Base-by-base conservation (phyloP, 495 filamentous ascomycete genomes). In the Talaromyces ruber region DNA sequence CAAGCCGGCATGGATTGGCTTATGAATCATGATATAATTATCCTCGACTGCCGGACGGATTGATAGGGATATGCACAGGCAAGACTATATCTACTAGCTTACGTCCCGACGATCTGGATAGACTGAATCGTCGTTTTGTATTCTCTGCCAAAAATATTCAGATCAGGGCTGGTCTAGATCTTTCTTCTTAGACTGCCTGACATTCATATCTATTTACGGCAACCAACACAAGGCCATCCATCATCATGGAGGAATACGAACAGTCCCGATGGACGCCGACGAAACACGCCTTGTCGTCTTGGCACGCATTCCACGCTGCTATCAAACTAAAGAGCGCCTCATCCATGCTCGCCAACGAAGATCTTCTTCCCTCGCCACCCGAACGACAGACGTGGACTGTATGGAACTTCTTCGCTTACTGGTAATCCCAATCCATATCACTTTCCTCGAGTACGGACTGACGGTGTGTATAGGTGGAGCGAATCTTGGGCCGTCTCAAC, bases 331-430 rank as follows among this genome's bases (percentile, higher is more conserved):
- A 59, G 21, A 59, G 32, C 18, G 57, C 57, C 1, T 59, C 57
- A 5, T 59, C 57, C 30, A 59, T 59, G 18, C 57, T 59, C 32
- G 32, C 57, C 32, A 59, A 59, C 16, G 57, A 59, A 21, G 57
- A 59, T 43, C 30, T 59, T 12, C 57, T 59, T 2, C 57, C 57
- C 11, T 59, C 57, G 4, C 57, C 57, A 24, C 30, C 37, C 11
- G 57, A 59, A 11, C 12, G 30, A 43, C 57, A 59, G 32, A 59
- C 57, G 3, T 59, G 57, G 57, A 59, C 57, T 25, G 57, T 59
- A 39, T 59, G 57, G 57, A 59, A 59, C n/a, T 59, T 59, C 24
- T 59, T 59, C n/a, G 57, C 57, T 25, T 59, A 59, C 32, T 59
- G 57, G 57, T 59, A 24, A 18, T 59, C n/a, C 18, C 29, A 16